Evolutionary conservation across 1,284 basidiomycete species (phyloP).

Genomic region (Xerocomus nothofagi): DNA sequence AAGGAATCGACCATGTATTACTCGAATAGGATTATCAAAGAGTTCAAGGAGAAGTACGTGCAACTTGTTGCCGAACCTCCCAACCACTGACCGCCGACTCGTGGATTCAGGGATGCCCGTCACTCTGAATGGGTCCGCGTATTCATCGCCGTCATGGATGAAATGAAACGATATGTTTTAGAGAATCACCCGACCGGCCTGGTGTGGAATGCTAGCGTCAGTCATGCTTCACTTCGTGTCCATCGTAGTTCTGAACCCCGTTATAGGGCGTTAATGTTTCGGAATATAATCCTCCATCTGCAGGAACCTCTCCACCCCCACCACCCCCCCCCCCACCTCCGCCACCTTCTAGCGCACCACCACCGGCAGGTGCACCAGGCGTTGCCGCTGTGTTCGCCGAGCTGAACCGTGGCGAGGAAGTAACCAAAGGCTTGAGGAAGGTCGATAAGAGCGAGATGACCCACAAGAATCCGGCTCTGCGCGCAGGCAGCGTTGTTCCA

Average conservation of each 20-base stretch:
- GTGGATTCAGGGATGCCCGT: constrained; percentile 70
- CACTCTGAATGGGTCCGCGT: constrained; percentile 88
- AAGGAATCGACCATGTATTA: constrained; percentile 92
- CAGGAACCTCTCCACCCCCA: constrained; percentile 38
- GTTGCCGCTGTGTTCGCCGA: constrained; percentile 90
- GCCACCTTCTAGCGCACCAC: constrained; percentile 48
- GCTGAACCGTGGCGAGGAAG: constrained; percentile 86
- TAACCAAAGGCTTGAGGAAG: constrained; percentile 90
- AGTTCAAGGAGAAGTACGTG: constrained; percentile 86
- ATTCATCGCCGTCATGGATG: constrained; percentile 74
- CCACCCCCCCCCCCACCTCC: constrained; percentile 47
- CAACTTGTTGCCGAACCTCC: background rate
- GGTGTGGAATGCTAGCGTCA: constrained; percentile 84
- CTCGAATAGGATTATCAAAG: constrained; percentile 89
- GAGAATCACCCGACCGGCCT: constrained; percentile 89
- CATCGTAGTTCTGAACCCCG: constrained; percentile 4
- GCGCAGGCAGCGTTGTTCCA: constrained; percentile 67
- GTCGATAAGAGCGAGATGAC: constrained; percentile 98
- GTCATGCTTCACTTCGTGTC: constrained; percentile 13
- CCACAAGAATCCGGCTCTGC: constrained; percentile 94
- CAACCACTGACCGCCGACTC: background rate
- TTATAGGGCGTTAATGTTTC: constrained; percentile 62
- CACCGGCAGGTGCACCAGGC: constrained; percentile 48
- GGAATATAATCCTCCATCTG: constrained; percentile 48
- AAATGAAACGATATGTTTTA: constrained; percentile 81